Conservation (phyloP, 768 basidiomycete species). For the Pleurotus pulmonarius region DNA sequence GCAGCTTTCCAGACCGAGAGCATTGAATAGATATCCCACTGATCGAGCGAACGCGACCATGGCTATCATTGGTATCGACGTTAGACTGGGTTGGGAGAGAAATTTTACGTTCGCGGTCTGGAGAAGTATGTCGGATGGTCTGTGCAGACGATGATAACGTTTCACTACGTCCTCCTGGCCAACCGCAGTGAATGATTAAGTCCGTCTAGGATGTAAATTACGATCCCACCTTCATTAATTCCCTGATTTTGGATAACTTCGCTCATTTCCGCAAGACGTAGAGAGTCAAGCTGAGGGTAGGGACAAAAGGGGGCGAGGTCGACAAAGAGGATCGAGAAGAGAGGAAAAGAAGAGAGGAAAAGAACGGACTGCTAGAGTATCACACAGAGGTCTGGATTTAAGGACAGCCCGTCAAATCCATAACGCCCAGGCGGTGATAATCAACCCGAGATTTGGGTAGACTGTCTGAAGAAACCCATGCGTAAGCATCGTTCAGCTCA, state of each 20-base stretch:
- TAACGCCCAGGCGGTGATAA: background rate
- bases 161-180: background rate
- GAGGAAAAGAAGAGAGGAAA: background rate
- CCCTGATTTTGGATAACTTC: background rate
- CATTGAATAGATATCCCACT: background rate
- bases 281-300: background rate
- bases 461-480: background rate
- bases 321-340: background rate
- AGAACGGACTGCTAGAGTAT: background rate
- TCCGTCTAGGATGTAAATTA: background rate
- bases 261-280: background rate
- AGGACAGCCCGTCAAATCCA: background rate
- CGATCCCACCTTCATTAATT: conserved; percentile 5
- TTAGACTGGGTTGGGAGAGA: background rate
- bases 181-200: background rate
- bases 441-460: background rate
- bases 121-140: background rate
- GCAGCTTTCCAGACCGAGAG: background rate
- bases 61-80: background rate
- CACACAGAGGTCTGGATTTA: background rate
- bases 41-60: background rate
- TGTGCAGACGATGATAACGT: background rate
- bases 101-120: background rate
- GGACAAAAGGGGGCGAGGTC: background rate
- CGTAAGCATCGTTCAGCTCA: background rate